Evolutionary conservation across 768 basidiomycete species (phyloP), one percentile per base, ranked within the genome.

Genomic region (Clathrus columnatus): DNA sequence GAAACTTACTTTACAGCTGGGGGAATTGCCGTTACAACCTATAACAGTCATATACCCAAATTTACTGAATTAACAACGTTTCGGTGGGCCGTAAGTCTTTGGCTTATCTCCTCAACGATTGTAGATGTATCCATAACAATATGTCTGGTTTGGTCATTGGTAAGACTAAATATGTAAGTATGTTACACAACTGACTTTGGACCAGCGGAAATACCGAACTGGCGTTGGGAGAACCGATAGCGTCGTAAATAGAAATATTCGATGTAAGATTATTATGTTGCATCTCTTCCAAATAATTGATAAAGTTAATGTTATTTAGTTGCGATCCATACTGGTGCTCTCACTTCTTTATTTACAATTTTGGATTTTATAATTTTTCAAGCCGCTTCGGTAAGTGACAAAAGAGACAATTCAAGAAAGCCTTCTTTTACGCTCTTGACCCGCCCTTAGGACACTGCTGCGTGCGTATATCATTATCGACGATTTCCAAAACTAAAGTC

Each of bases 121-220:
- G 72, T 73, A 10, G 81, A 81, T 61, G 59, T 75, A 5, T 59
- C 77, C 7, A 81, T 82, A 47, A 74, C 80, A 1, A 53, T 62
- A 0, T 58, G 70, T 1, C 67, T 81, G 6, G 72, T 74, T 6
- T 61, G 67, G 48, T 72, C 69, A 36, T 62, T 81, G 63, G 79
- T 77, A 57, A 24, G 28, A n/a, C 46, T 14, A 51, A 26, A 18
- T 20, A 17, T 28, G 26, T 41, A 23, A 46, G 7, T 42, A 24
- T 30, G 27, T 30, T 6, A 26, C 10, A 10, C 7, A 7, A 29
- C 20, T n/a, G 20, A 23, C 30, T 24, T 26, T 26, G 30, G 18
- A 26, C 20, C 54, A 79, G 78, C 63, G 65, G 29, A 61, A 63
- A 14, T 64, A 65, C 21, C 67, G 66, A 36, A 75, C 71, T 1